Evolutionary conservation across 1,284 basidiomycete genomes (phyloP).

Genomic region (Ceratobasidium papillatum): DNA sequence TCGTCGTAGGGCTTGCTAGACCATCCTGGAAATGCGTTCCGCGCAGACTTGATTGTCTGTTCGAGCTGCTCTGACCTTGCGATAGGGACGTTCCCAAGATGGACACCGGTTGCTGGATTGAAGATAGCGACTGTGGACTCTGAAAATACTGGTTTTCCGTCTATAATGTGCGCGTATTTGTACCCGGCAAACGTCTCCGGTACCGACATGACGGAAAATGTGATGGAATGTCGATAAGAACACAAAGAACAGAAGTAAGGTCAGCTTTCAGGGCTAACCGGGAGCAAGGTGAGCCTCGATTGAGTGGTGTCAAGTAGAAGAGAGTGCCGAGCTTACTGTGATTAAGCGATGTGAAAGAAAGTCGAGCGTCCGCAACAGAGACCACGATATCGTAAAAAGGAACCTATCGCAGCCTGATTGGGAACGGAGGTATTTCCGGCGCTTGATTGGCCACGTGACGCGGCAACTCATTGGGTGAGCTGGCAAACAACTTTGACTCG

Average conservation of each 20-base stretch:
- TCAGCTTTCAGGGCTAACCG: neutral
- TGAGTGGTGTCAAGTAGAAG: neutral
- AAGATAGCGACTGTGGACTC: neutral
- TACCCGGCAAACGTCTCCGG: neutral
- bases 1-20: constrained; percentile 19
- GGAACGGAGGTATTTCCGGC: neutral
- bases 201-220: constrained; percentile 5
- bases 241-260: neutral
- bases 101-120: constrained; percentile 8
- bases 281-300: neutral
- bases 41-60: constrained; percentile 4
- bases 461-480: neutral
- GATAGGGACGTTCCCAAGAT: constrained; percentile 9
- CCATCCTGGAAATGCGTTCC: constrained; percentile 7
- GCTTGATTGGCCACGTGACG: neutral
- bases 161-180: constrained; percentile 27
- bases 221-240: neutral
- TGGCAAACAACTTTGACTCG: neutral
- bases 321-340: neutral
- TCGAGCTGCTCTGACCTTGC: constrained; percentile 15
- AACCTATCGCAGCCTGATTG: neutral
- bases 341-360: neutral
- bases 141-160: constrained; percentile 12
- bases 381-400: neutral
- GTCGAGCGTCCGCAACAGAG: neutral